Evolutionary conservation across 2,329 filamentous ascomycete genomes (phyloP), one percentile per base, ranked within the genome.

Genomic region (Cryphonectria radicalis): DNA sequence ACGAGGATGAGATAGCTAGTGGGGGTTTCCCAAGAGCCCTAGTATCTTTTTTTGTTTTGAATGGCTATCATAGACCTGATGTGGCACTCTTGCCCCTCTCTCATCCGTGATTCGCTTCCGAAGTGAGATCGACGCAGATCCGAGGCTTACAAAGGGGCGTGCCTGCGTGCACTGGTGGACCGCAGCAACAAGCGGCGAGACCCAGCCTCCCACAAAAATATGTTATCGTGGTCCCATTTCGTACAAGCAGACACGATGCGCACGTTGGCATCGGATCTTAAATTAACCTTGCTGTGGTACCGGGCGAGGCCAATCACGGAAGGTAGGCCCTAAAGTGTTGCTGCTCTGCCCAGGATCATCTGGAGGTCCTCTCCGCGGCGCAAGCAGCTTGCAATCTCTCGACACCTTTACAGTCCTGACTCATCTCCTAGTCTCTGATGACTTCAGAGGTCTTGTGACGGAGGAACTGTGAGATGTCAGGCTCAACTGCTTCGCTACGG

Each of bases 401-500:
- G 37, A 3, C 37, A 40, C 11, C 37, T 40, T 11, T 11, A 13
- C 37, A 40, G 37, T 40, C 3, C 11, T 40, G 37, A 11, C 10
- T 3, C 37, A 2, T 40, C 37, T 40, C 10, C 37, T 11, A 40
- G 10, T 40, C 10, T 13, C 37, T 40, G 8, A 40, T 11, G n/a
- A 40, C 11, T 11, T 40, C 10, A 40, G 37, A 11, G 13, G 37
- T 13, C 42, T 43, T 13, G 42, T 43, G 14, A 17, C 42, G 14
- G 42, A 13, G 13, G 5, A 43, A 17, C 3, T 43, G 42, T 17
- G 14, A 17, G 14, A 43, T 17, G n/a, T 17, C 14, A 13, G 42
- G 57, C 14, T 70, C 35, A 28, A 78, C 67, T 11, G 75, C 71
- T 14, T 75, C 71, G 37, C 75, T 43, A 46, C 77, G 74, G 14